Evolutionary conservation across 805 yeast species (phyloP), one percentile per base, ranked within the genome.

Genomic region (Candida corydali): DNA sequence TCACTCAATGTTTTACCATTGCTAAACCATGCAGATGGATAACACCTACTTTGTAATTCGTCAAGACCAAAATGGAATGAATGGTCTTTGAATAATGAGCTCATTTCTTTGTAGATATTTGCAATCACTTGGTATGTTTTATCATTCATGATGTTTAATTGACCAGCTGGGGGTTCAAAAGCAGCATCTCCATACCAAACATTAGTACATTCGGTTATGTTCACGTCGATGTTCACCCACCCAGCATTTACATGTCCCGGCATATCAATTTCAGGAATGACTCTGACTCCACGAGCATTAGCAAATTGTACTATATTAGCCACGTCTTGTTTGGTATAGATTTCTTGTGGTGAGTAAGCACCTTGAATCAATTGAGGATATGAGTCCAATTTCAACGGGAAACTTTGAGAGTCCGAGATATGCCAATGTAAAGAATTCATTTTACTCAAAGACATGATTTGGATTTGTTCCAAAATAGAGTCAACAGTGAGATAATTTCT

Each of bases 241-340:
- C 72, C 73, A 5, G 70, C 57, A 18, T 57, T 46, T 11, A 68
- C 50, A 42, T 67, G 73, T 2, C 70, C 71, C 3, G 72, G 71
- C 47, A 61, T 41, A 41, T 67, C 73, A 20, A 66, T 43, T 43
- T 66, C 73, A 6, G 72, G 70, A 18, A 66, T 45, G 12, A 67
- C 51, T 38, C 72, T 55, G 8, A 66, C 61, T n/a, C 71, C 73
- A 31, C 63, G 45, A 3, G 31, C 46, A 10, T 41, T 38, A 5
- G 66, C 70, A 45, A 61, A 65, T 16, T 43, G 41, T 14, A 66
- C 51, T 5, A 66, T 38, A 11, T 49, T 36, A 12, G 24, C 26
- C 14, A 66, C 39, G 36, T 63, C 67, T 5, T 43, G 31, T 8
- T 44, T 50, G 2, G 59, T 38, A 43, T 59, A 66, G 6, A 46